These are phyloP conservation scores for Chlorella sp. DNA, from an alignment of 139 green algal species.

Conservation along the genomic window DNA sequence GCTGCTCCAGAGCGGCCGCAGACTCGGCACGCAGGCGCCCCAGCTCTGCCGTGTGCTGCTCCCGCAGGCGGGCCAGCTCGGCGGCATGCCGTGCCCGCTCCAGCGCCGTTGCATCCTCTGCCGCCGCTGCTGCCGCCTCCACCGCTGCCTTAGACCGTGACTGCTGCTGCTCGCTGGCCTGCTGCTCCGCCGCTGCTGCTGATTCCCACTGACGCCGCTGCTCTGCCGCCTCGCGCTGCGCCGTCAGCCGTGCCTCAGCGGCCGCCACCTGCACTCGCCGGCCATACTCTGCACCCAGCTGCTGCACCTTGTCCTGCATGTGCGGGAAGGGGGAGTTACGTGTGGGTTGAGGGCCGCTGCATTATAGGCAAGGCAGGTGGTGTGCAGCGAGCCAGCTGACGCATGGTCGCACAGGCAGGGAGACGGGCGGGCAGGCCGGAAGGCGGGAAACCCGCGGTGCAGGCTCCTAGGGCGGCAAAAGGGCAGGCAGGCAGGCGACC, in stretches of 20 bases:
- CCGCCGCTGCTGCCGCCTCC: background rate
- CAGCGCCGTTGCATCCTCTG: background rate
- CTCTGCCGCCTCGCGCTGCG: background rate
- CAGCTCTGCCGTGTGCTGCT: background rate
- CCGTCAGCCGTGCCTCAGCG: background rate
- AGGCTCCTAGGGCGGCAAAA: background rate
- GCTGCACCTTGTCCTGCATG: background rate
- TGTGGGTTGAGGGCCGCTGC: background rate
- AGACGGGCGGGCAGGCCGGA: too few relatives aligned
- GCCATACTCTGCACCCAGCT: background rate
- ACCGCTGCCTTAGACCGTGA: background rate
- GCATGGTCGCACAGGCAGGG: too few relatives aligned
- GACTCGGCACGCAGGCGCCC: background rate
- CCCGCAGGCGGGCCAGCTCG: background rate
- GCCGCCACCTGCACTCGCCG: constrained; percentile 15
- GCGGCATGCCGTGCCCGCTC: constrained; percentile 6
- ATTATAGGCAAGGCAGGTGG: background rate
- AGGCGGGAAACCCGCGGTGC: background rate
- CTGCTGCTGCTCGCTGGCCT: background rate
- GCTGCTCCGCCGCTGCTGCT: background rate
- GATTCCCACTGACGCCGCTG: background rate
- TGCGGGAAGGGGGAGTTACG: background rate
- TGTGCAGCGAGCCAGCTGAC: background rate
- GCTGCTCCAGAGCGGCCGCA: background rate
- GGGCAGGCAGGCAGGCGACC: background rate